phyloP scores from a whole-genome alignment of 164 flowering plant genomes.

The Vitis amurensis region DNA sequence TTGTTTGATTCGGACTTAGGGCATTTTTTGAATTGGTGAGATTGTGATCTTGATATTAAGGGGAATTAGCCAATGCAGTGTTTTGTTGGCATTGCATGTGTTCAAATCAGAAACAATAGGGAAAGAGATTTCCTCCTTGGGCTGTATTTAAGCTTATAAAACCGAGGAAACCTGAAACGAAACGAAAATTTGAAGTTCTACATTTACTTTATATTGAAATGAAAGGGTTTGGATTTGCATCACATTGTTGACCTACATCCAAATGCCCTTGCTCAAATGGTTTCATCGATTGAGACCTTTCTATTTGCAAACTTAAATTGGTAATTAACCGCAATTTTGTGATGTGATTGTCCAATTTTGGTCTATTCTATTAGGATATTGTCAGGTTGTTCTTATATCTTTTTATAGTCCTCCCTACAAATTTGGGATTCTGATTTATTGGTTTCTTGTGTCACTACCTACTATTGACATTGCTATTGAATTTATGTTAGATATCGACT shows the following conservation, averaged over 20 bases:
- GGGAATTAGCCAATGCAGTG: not conserved
- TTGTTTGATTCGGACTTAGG: not conserved
- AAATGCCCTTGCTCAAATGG: not conserved
- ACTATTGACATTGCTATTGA: conserved; percentile 14
- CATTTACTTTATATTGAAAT: not conserved
- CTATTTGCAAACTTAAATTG: not conserved
- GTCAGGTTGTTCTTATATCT: not conserved
- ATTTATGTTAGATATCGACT: conserved; percentile 60
- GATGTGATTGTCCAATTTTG: not conserved
- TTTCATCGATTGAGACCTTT: not conserved
- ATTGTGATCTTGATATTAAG: conserved; percentile 5
- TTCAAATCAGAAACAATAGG: not conserved
- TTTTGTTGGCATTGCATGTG: not conserved
- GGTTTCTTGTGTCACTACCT: not conserved
- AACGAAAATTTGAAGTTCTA: too few species aligned
- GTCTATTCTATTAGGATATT: not conserved
- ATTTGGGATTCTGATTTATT: not conserved
- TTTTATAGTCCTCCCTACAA: too few species aligned
- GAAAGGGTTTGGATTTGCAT: not conserved
- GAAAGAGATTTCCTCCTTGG: not conserved
- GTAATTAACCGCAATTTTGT: not conserved
- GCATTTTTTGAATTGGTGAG: not conserved
- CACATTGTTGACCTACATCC: not conserved
- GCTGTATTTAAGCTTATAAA: not conserved
- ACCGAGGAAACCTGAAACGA: too few species aligned